A percentile compares a stretch with the other conserved stretches of the same genome.
Evolutionary conservation across 768 basidiomycete species (phyloP).

Genomic region (Antrodiella citrinella): DNA sequence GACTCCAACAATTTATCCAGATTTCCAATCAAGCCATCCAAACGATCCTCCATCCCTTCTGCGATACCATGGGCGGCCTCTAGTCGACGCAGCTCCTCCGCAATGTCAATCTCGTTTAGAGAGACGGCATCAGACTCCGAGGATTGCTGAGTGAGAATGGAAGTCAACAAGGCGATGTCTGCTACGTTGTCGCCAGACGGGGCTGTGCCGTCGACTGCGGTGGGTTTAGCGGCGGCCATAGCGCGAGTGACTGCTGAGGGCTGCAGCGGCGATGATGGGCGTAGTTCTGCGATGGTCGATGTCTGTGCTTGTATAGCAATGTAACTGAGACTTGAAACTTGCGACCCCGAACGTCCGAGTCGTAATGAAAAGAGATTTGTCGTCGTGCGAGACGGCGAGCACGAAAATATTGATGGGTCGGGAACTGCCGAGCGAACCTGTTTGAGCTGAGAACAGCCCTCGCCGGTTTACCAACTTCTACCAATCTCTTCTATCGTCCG

Average conservation of each 20-base stretch:
- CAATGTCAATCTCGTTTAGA: constrained; percentile 35
- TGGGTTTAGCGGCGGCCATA: neutral
- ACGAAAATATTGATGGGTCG: no score
- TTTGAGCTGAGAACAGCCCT: no score
- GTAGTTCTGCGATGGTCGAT: no score
- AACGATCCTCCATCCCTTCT: constrained; percentile 47
- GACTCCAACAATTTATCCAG: constrained; percentile 45
- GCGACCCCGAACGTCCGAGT: no score
- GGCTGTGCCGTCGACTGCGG: neutral
- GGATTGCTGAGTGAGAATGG: neutral
- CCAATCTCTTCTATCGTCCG: no score
- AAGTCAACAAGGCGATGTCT: neutral
- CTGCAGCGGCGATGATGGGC: no score
- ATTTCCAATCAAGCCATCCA: constrained; percentile 53
- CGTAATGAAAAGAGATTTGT: no score
- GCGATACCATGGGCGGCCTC: constrained; percentile 55
- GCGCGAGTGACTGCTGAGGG: neutral
- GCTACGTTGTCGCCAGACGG: neutral
- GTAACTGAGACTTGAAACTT: no score
- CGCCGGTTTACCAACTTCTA: no score
- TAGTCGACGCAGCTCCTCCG: constrained; percentile 46
- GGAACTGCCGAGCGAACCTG: no score
- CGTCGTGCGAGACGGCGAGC: no score
- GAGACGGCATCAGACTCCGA: neutral
- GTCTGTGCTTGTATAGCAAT: no score